These are phyloP conservation scores for Talaromyces trachyspermus DNA, from an alignment of 495 filamentous ascomycete genomes.

Conservation along the genomic window DNA sequence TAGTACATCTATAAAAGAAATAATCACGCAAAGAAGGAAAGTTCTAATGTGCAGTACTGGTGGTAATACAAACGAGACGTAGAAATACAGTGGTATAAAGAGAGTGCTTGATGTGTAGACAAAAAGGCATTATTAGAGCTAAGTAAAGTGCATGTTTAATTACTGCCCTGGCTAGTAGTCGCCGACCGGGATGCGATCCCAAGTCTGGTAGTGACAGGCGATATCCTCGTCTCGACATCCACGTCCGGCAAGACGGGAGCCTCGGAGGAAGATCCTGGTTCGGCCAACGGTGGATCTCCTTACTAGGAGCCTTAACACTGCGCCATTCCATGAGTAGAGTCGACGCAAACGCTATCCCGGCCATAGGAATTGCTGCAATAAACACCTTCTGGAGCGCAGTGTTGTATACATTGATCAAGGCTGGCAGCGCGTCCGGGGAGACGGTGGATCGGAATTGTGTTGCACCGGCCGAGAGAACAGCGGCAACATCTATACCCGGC, in stretches of 20 bases:
- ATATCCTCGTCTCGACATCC: constrained; percentile 6
- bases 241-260: constrained; percentile 3
- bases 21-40: too few species aligned
- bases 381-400: constrained; percentile 50
- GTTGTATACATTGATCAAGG: constrained; percentile 54
- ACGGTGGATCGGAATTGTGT: constrained; percentile 45
- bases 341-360: constrained; percentile 46
- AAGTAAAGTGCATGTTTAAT: too few species aligned
- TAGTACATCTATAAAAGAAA: too few species aligned
- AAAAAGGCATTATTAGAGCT: too few species aligned
- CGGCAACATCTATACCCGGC: constrained; percentile 36
- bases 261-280: constrained; percentile 25
- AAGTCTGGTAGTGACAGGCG: constrained; percentile 5
- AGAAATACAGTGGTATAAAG: background rate
- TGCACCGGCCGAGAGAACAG: constrained; percentile 49
- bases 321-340: constrained; percentile 54
- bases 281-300: background rate
- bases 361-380: constrained; percentile 49
- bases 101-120: background rate
- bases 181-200: background rate
- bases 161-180: background rate
- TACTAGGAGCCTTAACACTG: constrained; percentile 35
- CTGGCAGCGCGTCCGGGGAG: constrained; percentile 30
- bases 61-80: background rate
- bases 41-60: too few species aligned